A percentile compares a stretch with the other conserved stretches of the same genome.
phyloP scores from a whole-genome alignment of 495 filamentous ascomycete species.

The Aspergillus carlsbadensis region DNA sequence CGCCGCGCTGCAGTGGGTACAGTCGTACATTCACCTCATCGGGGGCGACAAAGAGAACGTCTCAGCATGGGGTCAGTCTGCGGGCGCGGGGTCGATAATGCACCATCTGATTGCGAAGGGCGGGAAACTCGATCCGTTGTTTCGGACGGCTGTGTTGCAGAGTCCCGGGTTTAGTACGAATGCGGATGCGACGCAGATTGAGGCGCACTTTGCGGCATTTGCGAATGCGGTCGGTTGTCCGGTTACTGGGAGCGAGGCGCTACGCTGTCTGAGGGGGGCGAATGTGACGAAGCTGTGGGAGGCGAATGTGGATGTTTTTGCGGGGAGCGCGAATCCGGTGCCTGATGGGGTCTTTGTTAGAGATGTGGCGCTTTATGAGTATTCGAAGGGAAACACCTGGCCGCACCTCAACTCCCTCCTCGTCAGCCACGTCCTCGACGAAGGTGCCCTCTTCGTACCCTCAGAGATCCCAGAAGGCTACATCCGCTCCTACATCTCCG shows the following conservation, averaged over 20 bases:
- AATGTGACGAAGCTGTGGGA: constrained; percentile 34
- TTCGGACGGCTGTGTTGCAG: constrained; percentile 44
- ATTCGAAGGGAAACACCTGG: constrained; percentile 36
- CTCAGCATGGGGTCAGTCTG: constrained; percentile 40
- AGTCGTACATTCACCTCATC: constrained; percentile 34
- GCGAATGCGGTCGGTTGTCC: not conserved
- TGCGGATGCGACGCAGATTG: constrained; percentile 36
- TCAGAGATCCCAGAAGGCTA: not conserved
- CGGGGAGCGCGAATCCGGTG: constrained; percentile 40
- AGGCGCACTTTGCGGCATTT: constrained; percentile 31
- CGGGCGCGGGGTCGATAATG: constrained; percentile 40
- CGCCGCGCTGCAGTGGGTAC: constrained; percentile 34
- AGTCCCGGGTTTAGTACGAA: constrained; percentile 49
- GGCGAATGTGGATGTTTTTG: constrained; percentile 16
- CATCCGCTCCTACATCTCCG: not conserved
- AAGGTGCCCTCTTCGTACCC: constrained; percentile 32
- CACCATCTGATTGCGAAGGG: constrained; percentile 36
- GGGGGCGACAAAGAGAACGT: constrained; percentile 42
- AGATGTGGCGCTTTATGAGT: constrained; percentile 44
- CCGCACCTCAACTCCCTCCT: constrained; percentile 36
- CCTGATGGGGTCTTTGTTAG: constrained; percentile 47
- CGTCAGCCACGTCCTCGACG: constrained; percentile 40
- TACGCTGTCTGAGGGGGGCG: constrained; percentile 32
- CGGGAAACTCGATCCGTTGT: constrained; percentile 47
- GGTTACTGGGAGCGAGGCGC: constrained; percentile 22